These are phyloP conservation scores for Fusarium sarcochroum DNA, from an alignment of 2,329 filamentous ascomycete species.

Conservation along the genomic window DNA sequence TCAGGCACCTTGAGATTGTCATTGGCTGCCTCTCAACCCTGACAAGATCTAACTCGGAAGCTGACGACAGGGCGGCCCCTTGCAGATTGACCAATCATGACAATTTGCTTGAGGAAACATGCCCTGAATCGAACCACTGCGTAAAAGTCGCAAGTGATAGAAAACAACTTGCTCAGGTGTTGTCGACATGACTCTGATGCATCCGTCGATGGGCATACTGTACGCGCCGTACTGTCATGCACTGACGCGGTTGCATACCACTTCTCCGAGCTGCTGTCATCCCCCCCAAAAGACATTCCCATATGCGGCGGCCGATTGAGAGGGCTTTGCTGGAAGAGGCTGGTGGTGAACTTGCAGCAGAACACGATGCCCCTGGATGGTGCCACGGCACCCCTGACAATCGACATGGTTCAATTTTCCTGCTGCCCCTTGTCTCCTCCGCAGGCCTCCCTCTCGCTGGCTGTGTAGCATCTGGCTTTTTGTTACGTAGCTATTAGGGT, in stretches of 20 bases:
- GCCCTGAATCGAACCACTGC: constrained; percentile 36
- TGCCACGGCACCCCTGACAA: constrained; percentile 41
- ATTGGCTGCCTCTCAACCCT: constrained; percentile 50
- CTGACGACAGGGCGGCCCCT: constrained; percentile 43
- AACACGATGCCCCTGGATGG: constrained; percentile 36
- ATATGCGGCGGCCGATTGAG: constrained; percentile 4
- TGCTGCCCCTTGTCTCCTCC: constrained; percentile 15
- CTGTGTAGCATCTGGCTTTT: constrained; percentile 26
- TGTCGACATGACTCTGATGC: constrained; percentile 20
- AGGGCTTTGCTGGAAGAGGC: constrained; percentile 10
- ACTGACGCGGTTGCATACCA: constrained; percentile 7
- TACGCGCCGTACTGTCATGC: constrained; percentile 1
- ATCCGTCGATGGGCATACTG: neutral
- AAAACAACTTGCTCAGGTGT: constrained; percentile 23
- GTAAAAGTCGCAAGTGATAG: constrained; percentile 7
- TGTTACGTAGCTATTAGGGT: constrained; percentile 30
- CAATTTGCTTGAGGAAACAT: constrained; percentile 28
- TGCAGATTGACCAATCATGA: constrained; percentile 46
- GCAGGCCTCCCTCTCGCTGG: constrained; percentile 25
- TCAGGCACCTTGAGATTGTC: constrained; percentile 28
- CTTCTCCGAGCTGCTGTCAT: constrained; percentile 12
- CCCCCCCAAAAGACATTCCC: constrained; percentile 1
- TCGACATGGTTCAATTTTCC: constrained; percentile 26
- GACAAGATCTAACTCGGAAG: constrained; percentile 44
- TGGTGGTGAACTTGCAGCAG: constrained; percentile 22